Conservation (phyloP, 1,284 basidiomycete genomes). For the Fomitopsis pinicola region DNA sequence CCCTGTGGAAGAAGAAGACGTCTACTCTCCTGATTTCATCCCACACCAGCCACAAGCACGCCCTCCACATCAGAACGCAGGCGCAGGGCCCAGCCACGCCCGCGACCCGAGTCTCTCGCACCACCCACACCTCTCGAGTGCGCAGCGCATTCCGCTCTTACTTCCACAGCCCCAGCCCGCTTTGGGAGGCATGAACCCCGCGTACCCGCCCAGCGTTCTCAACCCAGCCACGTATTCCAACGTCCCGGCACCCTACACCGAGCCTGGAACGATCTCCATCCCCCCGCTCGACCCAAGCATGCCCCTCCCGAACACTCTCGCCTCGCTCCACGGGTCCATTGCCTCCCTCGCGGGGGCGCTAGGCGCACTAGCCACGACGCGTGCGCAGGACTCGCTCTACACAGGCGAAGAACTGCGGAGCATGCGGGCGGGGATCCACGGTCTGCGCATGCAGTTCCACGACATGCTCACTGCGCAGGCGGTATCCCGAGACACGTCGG, state of each 20-base stretch:
- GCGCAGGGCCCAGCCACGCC: background rate
- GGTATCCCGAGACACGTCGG: background rate
- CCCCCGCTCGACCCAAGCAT: conserved; percentile 57
- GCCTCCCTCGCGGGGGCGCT: conserved; percentile 47
- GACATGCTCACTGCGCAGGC: background rate
- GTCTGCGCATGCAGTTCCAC: conserved; percentile 64
- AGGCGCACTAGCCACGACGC: conserved; percentile 20
- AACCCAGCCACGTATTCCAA: conserved; percentile 9
- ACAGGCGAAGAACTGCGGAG: conserved; percentile 75
- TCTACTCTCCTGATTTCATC: background rate
- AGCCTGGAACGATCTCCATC: conserved; percentile 32
- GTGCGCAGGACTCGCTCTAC: conserved; percentile 59
- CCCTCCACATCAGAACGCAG: background rate
- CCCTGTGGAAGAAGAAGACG: conserved; percentile 14
- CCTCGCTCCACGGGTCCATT: conserved; percentile 56
- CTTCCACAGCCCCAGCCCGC: background rate
- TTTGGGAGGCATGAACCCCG: background rate
- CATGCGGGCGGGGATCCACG: conserved; percentile 69
- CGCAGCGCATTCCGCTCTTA: conserved; percentile 5
- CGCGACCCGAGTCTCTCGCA: conserved; percentile 8
- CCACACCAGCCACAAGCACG: background rate
- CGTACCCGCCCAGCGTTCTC: background rate
- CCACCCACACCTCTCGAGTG: background rate
- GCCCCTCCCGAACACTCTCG: conserved; percentile 57
- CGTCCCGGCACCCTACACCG: conserved; percentile 15